Base-by-base conservation (phyloP, 129 eudicot species). In the Solidago caesia region DNA sequence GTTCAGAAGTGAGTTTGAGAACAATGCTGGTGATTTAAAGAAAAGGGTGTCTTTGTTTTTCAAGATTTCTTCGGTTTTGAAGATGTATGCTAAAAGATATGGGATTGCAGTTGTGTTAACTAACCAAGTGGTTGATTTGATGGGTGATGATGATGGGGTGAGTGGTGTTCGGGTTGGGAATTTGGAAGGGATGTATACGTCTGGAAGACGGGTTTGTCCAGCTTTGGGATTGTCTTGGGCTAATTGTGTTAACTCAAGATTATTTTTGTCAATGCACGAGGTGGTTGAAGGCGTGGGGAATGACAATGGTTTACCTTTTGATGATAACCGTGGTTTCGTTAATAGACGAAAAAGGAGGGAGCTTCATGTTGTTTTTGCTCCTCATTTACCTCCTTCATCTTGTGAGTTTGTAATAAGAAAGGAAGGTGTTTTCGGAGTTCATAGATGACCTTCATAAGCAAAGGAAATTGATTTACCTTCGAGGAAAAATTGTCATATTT, bases 201-300 rank as follows among this genome's bases (percentile, higher is more conserved):
- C 97, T 4, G 97, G 99, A 72, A 87, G 99, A 76, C 79, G 84
- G 75, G 96, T 94, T 62, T 82, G 87, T 68, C 87, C 96, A 41
- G 93, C 99, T 16, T 77, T 94, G 77, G 97, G 99, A n/a, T 79
- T 94, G 70, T 75, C 99, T 8, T 94, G 99, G 99, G 89, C 97
- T 0, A 88, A 88, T 65, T 94, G 99, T 80, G 81, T 94, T 41
- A 94, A 94, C 64, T 80, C 88, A 2, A 83, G 99, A 70, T 42
- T 94, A 79, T 91, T 94, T 74, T 55, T 94, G 80, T 90, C 89
- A 9, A 84, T 76, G 46, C 70, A 73, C 13, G 97, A 83, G 69
- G 88, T 79, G 58, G 43, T 79, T 14, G 82, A 75, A 5, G 81
- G 73, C 41, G 85, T 74, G 8, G 88, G 76, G 29, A 69, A 49